Evolutionary conservation across 129 eudicot genomes (phyloP), one percentile per base, ranked within the genome.

Genomic region (Pittosporum tobira): DNA sequence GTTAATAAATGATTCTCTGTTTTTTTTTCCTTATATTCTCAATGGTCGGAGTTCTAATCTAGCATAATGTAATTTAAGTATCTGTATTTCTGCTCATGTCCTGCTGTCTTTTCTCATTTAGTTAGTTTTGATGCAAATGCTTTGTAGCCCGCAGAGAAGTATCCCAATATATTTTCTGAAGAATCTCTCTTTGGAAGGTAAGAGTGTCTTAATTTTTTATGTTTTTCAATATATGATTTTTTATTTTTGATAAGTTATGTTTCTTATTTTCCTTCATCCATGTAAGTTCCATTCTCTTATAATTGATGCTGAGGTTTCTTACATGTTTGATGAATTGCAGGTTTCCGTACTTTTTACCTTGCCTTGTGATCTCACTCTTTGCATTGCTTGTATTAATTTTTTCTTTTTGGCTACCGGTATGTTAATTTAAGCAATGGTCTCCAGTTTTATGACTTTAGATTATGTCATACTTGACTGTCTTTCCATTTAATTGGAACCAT

Each of bases 121-220:
- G 12, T 28, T 42, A 20, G 22, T 59, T 23, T 23, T 23, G 2
- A 59, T 42, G 28, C 6, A 3, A 40, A 42, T 44, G 36, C 19
- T 26, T 27, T 62, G 43, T 49, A 77, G 83, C 86, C 86, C 25
- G 86, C 81, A 48, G 86, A 75, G 3, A 79, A 79, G 45, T 79
- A 71, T 63, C 86, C 86, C 19, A 29, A 31, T 12, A 16, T 79
- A 2, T 79, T 79, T 56, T 64, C 86, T 16, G 53, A 48, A 52
- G 67, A 68, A 19, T 79, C 86, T 36, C 45, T 79, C 28, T 79
- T 79, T 34, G 86, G 81, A 61, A 75, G 79, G 86, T 79, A 63
- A 48, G 48, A 40, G 34, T 6, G 25, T 27, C 47, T 62, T 5
- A n/a, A n/a, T n/a, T n/a, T n/a, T n/a, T n/a, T n/a, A n/a, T n/a